phyloP scores from a whole-genome alignment of 768 basidiomycete species.

The Lentinula sp. region DNA sequence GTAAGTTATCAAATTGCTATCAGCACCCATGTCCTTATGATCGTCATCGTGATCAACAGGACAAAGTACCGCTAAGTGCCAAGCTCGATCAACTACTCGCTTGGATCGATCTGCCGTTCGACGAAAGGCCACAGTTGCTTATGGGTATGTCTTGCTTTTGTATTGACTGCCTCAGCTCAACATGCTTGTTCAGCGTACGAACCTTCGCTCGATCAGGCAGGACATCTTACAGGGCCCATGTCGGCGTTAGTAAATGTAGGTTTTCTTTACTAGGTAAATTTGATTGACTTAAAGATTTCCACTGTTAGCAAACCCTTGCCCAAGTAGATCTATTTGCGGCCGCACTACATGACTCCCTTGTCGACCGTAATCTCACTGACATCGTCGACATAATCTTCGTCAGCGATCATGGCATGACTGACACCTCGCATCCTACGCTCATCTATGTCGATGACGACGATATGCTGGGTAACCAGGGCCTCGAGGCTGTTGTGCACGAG shows the following conservation, averaged over 20 bases:
- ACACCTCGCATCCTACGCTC: slow-evolving; percentile 71
- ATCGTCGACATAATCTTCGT: slow-evolving; percentile 89
- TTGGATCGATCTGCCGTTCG: slow-evolving; percentile 76
- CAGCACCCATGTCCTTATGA: background rate
- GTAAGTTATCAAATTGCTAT: slow-evolving; percentile 25
- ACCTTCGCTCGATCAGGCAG: slow-evolving; percentile 82
- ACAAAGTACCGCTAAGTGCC: slow-evolving; percentile 55
- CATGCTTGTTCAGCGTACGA: slow-evolving; percentile 55
- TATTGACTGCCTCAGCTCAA: background rate
- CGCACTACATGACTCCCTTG: slow-evolving; percentile 57
- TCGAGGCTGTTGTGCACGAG: slow-evolving; percentile 56
- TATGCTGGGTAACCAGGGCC: slow-evolving; percentile 61
- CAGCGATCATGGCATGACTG: slow-evolving; percentile 88
- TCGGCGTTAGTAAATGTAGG: slow-evolving; percentile 68
- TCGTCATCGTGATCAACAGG: slow-evolving; percentile 20
- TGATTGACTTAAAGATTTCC: background rate
- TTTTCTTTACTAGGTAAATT: background rate
- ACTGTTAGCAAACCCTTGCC: slow-evolving; percentile 49
- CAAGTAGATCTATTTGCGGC: slow-evolving; percentile 72
- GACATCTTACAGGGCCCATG: slow-evolving; percentile 65
- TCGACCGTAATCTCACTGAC: slow-evolving; percentile 67
- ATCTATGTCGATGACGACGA: slow-evolving; percentile 86
- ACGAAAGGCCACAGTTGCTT: slow-evolving; percentile 71
- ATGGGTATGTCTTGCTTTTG: slow-evolving; percentile 38
- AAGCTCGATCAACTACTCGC: slow-evolving; percentile 73